Percentiles rank a stretch among this genome's conserved stretches.
phyloP scores from a whole-genome alignment of 768 basidiomycete species.

The Fomitopsis serialis region DNA sequence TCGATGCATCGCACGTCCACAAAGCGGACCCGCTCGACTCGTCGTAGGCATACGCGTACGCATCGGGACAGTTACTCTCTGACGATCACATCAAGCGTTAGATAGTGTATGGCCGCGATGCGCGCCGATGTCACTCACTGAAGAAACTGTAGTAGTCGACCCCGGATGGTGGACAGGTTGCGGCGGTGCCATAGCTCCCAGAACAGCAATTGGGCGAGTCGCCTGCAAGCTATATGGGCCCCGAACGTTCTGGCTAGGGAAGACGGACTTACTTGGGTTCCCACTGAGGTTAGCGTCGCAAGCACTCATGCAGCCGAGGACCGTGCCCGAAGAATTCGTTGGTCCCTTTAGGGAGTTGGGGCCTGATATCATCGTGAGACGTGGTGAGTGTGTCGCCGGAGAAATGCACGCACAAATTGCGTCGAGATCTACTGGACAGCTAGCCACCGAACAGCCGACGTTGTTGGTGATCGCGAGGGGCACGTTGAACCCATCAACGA shows the following conservation, averaged over 20 bases:
- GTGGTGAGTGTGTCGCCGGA: not conserved
- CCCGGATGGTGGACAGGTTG: constrained; percentile 26
- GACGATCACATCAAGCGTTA: not conserved
- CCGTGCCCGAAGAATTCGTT: constrained; percentile 24
- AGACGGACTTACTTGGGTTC: constrained; percentile 18
- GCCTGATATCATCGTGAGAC: constrained; percentile 7
- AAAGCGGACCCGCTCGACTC: constrained; percentile 39
- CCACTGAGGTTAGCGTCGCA: constrained; percentile 26
- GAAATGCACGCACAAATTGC: constrained; percentile 18
- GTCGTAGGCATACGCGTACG: constrained; percentile 20
- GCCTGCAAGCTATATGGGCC: constrained; percentile 5
- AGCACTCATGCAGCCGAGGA: constrained; percentile 28
- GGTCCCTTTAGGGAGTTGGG: constrained; percentile 24
- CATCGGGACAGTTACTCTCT: constrained; percentile 20
- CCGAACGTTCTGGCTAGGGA: not conserved
- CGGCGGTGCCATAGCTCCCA: constrained; percentile 23
- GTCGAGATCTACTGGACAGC: constrained; percentile 26
- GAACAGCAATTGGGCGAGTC: constrained; percentile 30
- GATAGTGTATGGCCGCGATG: not conserved
- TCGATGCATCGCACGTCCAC: constrained; percentile 40
- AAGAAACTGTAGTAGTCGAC: constrained; percentile 23
- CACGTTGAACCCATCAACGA: constrained; percentile 24
- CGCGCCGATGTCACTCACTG: constrained; percentile 16
- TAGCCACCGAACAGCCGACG: constrained; percentile 22
- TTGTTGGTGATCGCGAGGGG: constrained; percentile 25